Evolutionary conservation across 352 stramenopile species (phyloP).

Genomic region (Phytopythium litorale): DNA sequence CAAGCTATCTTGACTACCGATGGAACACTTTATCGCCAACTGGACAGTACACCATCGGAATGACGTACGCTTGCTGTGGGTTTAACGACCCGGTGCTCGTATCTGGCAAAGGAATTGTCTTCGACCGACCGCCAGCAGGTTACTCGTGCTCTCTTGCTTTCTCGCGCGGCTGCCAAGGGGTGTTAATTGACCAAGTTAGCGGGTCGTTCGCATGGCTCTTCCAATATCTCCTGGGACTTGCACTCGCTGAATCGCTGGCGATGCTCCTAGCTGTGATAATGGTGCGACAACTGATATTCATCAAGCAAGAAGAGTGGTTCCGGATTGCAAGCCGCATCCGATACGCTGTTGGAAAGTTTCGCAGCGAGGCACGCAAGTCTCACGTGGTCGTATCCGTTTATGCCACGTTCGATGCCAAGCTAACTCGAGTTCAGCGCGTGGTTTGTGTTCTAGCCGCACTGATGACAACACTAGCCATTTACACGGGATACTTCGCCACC

Average conservation of each 20-base stretch:
- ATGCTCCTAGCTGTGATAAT: conserved; percentile 17
- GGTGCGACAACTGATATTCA: conserved; percentile 23
- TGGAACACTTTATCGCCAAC: conserved; percentile 29
- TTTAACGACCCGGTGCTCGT: conserved; percentile 44
- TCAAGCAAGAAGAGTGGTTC: conserved; percentile 43
- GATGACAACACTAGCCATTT: conserved; percentile 42
- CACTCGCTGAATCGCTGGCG: conserved; percentile 27
- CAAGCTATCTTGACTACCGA: conserved; percentile 29
- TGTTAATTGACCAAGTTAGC: conserved; percentile 27
- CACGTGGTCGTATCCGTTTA: conserved; percentile 54
- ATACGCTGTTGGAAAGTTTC: conserved; percentile 51
- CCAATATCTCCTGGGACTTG: conserved; percentile 29
- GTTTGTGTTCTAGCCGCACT: conserved; percentile 41
- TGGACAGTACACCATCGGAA: conserved; percentile 28
- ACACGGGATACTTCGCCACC: conserved; percentile 42
- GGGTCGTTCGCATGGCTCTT: conserved; percentile 47
- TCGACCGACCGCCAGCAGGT: conserved; percentile 34
- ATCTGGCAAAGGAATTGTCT: conserved; percentile 27
- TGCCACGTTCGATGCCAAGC: conserved; percentile 47
- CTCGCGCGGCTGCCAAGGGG: conserved; percentile 26
- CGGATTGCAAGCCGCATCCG: conserved; percentile 43
- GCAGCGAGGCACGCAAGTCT: conserved; percentile 27
- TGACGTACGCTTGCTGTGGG: conserved; percentile 49
- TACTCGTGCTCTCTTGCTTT: conserved; percentile 38
- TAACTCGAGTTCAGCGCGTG: conserved; percentile 55